A percentile compares a stretch with the other conserved stretches of the same genome.
Conservation (phyloP, 495 filamentous ascomycete genomes). For the Aspergillus asperescens region DNA sequence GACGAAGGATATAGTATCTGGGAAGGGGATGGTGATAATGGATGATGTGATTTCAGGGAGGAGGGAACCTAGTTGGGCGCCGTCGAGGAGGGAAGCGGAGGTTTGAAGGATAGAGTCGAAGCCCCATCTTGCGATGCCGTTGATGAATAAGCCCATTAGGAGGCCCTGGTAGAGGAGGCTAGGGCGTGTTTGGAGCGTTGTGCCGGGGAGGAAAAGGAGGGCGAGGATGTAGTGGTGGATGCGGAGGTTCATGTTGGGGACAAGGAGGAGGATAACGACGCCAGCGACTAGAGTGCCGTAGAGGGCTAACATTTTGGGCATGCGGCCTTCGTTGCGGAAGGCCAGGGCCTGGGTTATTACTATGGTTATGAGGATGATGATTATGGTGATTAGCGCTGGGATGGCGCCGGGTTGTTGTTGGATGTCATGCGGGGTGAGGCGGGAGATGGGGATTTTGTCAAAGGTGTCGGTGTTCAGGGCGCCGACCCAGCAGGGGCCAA, state of each 20-base stretch:
- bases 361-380: conserved; percentile 50
- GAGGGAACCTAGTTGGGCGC: conserved; percentile 41
- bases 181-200: conserved; percentile 52
- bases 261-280: conserved; percentile 44
- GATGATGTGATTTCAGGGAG: conserved; percentile 41
- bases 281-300: conserved; percentile 50
- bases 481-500: conserved; percentile 71
- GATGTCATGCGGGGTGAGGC: conserved; percentile 68
- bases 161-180: conserved; percentile 56
- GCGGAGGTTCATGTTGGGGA: conserved; percentile 55
- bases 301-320: conserved; percentile 58
- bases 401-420: conserved; percentile 70
- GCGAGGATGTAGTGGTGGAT: conserved; percentile 64
- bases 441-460: conserved; percentile 67
- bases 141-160: conserved; percentile 60
- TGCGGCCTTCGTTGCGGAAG: conserved; percentile 61
- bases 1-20: conserved; percentile 43
- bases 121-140: conserved; percentile 61
- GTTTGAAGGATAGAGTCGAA: conserved; percentile 60
- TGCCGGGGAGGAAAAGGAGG: conserved; percentile 53
- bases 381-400: conserved; percentile 57
- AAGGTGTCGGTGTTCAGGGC: conserved; percentile 73
- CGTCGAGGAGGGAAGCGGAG: conserved; percentile 45
- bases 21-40: conserved; percentile 20
- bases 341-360: conserved; percentile 56